Conservation (phyloP, 805 yeast genomes). For the Monosporozyma yasuniensis region DNA sequence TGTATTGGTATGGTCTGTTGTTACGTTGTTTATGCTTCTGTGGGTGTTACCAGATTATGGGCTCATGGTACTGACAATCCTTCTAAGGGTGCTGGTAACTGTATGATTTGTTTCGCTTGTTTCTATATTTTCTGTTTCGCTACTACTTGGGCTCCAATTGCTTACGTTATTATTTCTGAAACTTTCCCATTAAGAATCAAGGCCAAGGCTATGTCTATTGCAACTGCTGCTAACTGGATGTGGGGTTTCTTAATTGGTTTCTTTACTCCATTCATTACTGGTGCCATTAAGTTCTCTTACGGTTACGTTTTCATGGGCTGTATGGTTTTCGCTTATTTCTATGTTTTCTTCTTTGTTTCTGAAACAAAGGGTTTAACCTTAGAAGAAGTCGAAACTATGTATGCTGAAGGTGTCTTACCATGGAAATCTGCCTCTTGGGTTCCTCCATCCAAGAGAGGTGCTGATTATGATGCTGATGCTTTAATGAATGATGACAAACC, state of each 20-base stretch:
- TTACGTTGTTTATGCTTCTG: slow-evolving; percentile 44
- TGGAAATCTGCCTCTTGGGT: slow-evolving; percentile 45
- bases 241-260: slow-evolving; percentile 66
- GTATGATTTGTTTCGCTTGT: slow-evolving; percentile 66
- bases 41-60: slow-evolving; percentile 47
- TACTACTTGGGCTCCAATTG: slow-evolving; percentile 70
- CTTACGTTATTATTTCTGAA: slow-evolving; percentile 60
- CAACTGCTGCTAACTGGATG: slow-evolving; percentile 56
- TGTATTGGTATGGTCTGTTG: slow-evolving; percentile 42
- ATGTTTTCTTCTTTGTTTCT: slow-evolving; percentile 62
- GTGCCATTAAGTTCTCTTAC: slow-evolving; percentile 57
- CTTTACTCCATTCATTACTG: slow-evolving; percentile 66
- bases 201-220: slow-evolving; percentile 49
- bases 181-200: slow-evolving; percentile 66
- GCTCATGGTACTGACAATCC: slow-evolving; percentile 30
- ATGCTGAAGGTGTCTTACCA: slow-evolving; percentile 35
- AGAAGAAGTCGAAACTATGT: slow-evolving; percentile 72
- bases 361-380: slow-evolving; percentile 76
- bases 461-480: slow-evolving; percentile 23
- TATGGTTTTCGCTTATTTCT: slow-evolving; percentile 48
- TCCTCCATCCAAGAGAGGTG: slow-evolving; percentile 37
- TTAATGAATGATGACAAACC: slow-evolving; percentile 25
- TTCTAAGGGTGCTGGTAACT: slow-evolving; percentile 52
- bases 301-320: slow-evolving; percentile 62
- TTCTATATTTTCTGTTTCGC: slow-evolving; percentile 69